Evolutionary conservation across 495 filamentous ascomycete species (phyloP).

Genomic region (Hyphodiscus hymeniophilus): DNA sequence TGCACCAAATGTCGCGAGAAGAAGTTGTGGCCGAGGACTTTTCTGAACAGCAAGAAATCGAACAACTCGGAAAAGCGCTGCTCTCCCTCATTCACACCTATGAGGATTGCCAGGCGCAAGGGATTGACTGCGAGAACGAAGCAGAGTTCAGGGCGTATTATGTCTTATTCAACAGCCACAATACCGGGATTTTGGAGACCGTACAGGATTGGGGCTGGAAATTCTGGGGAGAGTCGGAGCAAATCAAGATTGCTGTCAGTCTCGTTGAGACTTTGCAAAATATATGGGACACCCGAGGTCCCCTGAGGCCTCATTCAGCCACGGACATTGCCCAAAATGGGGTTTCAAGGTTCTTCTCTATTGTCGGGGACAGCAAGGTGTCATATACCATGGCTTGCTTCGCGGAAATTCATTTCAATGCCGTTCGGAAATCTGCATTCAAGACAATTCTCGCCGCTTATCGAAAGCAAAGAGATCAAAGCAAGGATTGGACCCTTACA

Average conservation of each 20-base stretch:
- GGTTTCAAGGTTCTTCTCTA: constrained; percentile 63
- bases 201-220: constrained; percentile 73
- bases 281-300: constrained; percentile 53
- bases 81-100: constrained; percentile 85
- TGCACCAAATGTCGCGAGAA: constrained; percentile 71
- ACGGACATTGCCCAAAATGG: constrained; percentile 49
- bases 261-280: constrained; percentile 45
- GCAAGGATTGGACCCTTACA: constrained; percentile 65
- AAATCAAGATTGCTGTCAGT: constrained; percentile 34
- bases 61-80: constrained; percentile 84
- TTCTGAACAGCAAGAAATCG: constrained; percentile 78
- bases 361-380: constrained; percentile 58
- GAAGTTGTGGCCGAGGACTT: constrained; percentile 62
- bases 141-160: constrained; percentile 86
- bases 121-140: constrained; percentile 56
- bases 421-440: constrained; percentile 68
- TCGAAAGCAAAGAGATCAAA: constrained; percentile 55
- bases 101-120: constrained; percentile 54
- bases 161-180: constrained; percentile 73
- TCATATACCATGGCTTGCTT: constrained; percentile 93
- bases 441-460: constrained; percentile 54
- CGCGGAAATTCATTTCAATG: constrained; percentile 82
- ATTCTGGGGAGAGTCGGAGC: constrained; percentile 55
- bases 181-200: constrained; percentile 65
- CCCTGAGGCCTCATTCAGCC: constrained; percentile 46